Conservation (phyloP, 2,329 filamentous ascomycete genomes). For the Fusarium sp. region DNA sequence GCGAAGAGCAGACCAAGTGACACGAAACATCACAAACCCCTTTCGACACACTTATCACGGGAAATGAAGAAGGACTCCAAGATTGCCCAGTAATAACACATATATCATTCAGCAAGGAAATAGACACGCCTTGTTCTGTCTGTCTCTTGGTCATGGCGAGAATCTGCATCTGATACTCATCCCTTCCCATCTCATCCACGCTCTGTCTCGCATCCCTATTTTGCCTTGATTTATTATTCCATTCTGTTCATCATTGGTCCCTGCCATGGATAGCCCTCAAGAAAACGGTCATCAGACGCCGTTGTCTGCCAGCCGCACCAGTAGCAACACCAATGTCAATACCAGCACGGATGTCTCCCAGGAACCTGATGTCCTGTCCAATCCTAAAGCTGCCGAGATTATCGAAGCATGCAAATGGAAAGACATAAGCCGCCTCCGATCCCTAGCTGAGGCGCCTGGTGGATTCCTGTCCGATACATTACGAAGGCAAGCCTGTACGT, state of each 20-base stretch:
- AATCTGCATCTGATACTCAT: conserved; percentile 22
- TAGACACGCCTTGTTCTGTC: conserved; percentile 3
- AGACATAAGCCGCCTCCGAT: conserved; percentile 67
- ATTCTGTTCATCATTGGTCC: conserved; percentile 13
- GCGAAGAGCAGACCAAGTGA: conserved; percentile 18
- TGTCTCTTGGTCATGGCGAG: conserved; percentile 26
- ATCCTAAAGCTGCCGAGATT: conserved; percentile 54
- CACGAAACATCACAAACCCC: conserved; percentile 26
- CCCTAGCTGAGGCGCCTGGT: conserved; percentile 71
- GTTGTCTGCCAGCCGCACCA: conserved; percentile 21
- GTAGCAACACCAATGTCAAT: conserved; percentile 22
- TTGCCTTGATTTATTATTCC: not conserved
- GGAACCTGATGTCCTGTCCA: conserved; percentile 27
- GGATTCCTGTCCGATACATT: conserved; percentile 76
- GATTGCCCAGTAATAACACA: conserved; percentile 2
- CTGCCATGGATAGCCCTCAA: conserved; percentile 22
- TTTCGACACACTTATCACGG: conserved; percentile 11
- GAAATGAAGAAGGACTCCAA: not conserved
- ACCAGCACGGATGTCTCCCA: conserved; percentile 27
- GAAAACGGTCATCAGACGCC: conserved; percentile 25
- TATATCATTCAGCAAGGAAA: not conserved
- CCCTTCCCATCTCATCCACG: conserved; percentile 9
- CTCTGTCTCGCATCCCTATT: not conserved
- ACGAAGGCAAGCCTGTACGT: conserved; percentile 82
- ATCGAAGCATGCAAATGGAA: conserved; percentile 69